Evolutionary conservation across 2,329 filamentous ascomycete species (phyloP), one percentile per base, ranked within the genome.

Genomic region (Chrysoporthe puriensis): DNA sequence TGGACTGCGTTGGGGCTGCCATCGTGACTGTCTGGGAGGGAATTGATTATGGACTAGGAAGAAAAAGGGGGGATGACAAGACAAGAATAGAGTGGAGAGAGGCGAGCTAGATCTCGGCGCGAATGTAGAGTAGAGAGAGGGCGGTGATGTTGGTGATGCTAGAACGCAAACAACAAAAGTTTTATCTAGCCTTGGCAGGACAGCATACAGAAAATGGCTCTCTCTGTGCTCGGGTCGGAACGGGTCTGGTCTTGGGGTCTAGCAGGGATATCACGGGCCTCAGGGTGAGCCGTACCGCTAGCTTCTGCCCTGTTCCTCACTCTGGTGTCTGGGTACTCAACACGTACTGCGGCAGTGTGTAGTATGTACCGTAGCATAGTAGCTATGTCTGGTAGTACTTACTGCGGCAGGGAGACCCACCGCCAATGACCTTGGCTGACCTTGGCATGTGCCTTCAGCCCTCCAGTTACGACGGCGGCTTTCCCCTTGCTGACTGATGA

Each of bases 1-100:
- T 79, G 68, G 77, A 76, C 66, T 73, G 73, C 54, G 74, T 68
- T 70, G 75, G 72, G 72, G 77, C 74, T 71, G 83, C 78, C 83
- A 85, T 84, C 81, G 77, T 77, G 77, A 76, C 64, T 71, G 60
- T 32, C 11, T 6, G 68, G 64, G 67, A 64, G 60, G 66, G 64
- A 66, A 56, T 58, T 56, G 61, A 62, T 60, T 52, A 50, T n/a
- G 50, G 13, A 5, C 4, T 16, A 13, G 13, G 9, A 72, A 68
- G 68, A 71, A 60, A 68, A 72, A 64, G 64, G 68, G 44, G 66
- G 70, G 66, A 67, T 72, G 66, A 72, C 73, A 70, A 70, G 48
- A 62, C 42, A 59, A 60, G 74, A 75, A 73, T 73, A 73, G 74
- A 74, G 75, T 72, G 68, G 68, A 65, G 58, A 61, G 40, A n/a